phyloP scores from a whole-genome alignment of 345 rosid genomes.

The Linum trigynum region DNA sequence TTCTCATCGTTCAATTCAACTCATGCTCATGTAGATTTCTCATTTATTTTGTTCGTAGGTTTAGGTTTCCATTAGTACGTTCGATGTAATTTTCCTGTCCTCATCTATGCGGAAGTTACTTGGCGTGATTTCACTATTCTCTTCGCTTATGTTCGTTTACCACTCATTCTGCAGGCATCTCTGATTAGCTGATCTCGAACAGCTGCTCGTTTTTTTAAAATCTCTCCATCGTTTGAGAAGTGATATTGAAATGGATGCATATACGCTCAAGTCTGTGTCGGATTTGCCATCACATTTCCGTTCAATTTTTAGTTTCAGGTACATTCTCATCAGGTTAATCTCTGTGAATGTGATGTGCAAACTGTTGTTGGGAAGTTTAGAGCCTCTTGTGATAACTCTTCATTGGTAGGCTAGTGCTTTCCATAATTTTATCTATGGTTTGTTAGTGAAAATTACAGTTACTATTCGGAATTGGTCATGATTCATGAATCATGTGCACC shows the following conservation, averaged over 20 bases:
- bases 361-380: constrained; percentile 2
- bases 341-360: constrained; percentile 1
- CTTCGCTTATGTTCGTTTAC: not conserved
- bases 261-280: constrained; percentile 58
- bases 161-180: not conserved
- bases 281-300: constrained; percentile 66
- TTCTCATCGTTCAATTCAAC: not conserved
- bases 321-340: constrained; percentile 1
- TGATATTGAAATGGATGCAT: constrained; percentile 46
- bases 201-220: too few species aligned
- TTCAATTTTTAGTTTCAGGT: constrained; percentile 77
- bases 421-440: not conserved
- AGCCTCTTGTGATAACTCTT: not conserved
- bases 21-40: not conserved
- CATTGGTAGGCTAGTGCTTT: not conserved
- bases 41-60: not conserved
- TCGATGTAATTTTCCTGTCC: not conserved
- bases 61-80: not conserved
- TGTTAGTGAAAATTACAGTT: not conserved
- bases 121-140: not conserved
- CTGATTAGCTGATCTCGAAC: not conserved
- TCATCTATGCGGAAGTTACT: not conserved
- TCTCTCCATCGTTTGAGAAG: not conserved
- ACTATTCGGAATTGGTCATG: not conserved
- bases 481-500: not conserved